Base-by-base conservation (phyloP, 192 early-diverging fungal genomes). In the Coemansia sp. region DNA sequence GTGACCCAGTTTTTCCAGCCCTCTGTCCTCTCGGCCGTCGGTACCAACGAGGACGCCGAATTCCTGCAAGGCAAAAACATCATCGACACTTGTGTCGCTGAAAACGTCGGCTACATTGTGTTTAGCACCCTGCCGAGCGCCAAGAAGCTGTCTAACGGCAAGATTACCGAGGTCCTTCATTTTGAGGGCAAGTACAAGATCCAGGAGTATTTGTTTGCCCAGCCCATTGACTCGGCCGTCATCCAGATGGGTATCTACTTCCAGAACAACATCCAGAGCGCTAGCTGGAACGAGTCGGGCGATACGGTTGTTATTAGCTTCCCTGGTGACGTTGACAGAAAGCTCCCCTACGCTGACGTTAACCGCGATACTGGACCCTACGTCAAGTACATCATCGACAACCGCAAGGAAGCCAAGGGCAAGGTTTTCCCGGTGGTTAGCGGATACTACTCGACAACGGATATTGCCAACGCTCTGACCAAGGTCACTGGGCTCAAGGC, bases 101-200 rank as follows among this genome's bases (percentile, higher is more conserved):
- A 56, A 5, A 27, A 37, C 15, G 56, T 70, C 0, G 22, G 34
- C 2, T 58, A 53, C 21, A 4, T 70, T 1, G 40, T 70, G 19
- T 63, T 70, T 24, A 70, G 68, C 61, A 63, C 68, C 1, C 14
- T 58, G 22, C 61, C 61, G 1, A 70, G 68, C 18, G 55, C 68
- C 18, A 29, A 19, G 3, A 48, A 59, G 4, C 40, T 63, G 3
- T 52, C 56, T 10, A 22, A 50, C 19, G 68, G 68, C 39, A 32
- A 63, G 48, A 53, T 57, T 21, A 59, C 46, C 12, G 26, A 27
- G 12, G 56, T 70, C 15, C 33, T 35, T 14, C 61, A 63, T 18
- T 63, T 63, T 19, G 68, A 70, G 24, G 61, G 46, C 68, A 70
- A 70, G 35, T 41, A 53, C 37, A 29, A 17, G 40, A 63, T 63